Conservation (phyloP, 179 eudicot species). For the Dionaea muscipula region DNA sequence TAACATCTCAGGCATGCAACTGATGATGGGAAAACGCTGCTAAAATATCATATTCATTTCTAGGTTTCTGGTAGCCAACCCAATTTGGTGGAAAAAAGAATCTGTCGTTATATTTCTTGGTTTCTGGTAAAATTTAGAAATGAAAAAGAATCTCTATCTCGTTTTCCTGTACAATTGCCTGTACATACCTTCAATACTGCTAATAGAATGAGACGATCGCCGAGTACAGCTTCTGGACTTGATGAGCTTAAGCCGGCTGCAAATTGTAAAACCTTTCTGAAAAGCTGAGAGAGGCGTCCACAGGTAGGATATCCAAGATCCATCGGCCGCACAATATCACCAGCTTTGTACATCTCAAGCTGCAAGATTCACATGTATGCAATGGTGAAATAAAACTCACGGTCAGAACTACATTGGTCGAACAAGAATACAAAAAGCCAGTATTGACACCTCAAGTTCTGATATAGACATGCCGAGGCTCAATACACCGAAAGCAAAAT, state of each 20-base stretch:
- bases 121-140: no score
- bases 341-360: slow-evolving; percentile 67
- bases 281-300: slow-evolving; percentile 31
- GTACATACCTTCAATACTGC: slow-evolving; percentile 40
- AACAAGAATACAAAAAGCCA: no score
- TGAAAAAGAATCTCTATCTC: no score
- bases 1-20: not conserved
- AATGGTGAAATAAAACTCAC: not conserved
- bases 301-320: slow-evolving; percentile 42
- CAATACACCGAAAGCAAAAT: no score
- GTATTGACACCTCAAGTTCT: no score
- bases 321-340: slow-evolving; percentile 30
- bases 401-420: no score
- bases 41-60: not conserved
- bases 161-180: not conserved
- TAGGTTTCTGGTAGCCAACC: no score
- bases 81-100: no score
- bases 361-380: slow-evolving; percentile 12
- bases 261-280: slow-evolving; percentile 31
- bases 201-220: slow-evolving; percentile 39
- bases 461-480: no score
- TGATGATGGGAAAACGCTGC: not conserved
- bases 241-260: slow-evolving; percentile 23
- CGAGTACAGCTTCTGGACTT: slow-evolving; percentile 20
- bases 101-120: no score